Evolutionary conservation across 148 eudicot species (phyloP).

Genomic region (Amaranthus cruentus): DNA sequence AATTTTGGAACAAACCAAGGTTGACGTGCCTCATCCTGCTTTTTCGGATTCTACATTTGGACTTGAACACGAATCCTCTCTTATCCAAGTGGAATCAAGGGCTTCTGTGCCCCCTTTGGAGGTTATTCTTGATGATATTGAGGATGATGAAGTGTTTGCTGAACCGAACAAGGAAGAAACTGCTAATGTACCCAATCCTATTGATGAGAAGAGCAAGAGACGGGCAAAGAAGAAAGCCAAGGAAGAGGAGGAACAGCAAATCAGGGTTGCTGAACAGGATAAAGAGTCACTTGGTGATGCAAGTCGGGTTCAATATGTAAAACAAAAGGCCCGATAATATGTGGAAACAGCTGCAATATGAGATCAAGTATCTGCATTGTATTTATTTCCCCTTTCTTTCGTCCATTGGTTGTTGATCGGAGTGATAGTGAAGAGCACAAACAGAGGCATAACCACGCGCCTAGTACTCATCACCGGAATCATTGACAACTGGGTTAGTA

Average conservation of each 20-base stretch:
- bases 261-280: slow-evolving; percentile 84
- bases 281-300: slow-evolving; percentile 72
- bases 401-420: no score
- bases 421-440: no score
- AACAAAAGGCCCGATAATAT: slow-evolving; percentile 65
- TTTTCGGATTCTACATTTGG: slow-evolving; percentile 31
- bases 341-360: slow-evolving; percentile 33
- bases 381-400: no score
- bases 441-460: no score
- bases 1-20: slow-evolving; percentile 12
- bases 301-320: slow-evolving; percentile 54
- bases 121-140: slow-evolving; percentile 69
- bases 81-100: slow-evolving; percentile 63
- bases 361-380: not conserved
- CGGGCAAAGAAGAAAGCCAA: slow-evolving; percentile 63
- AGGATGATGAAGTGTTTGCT: slow-evolving; percentile 33
- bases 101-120: slow-evolving; percentile 78
- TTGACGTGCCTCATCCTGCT: slow-evolving; percentile 16
- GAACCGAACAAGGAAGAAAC: slow-evolving; percentile 21
- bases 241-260: slow-evolving; percentile 79
- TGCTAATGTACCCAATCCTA: slow-evolving; percentile 24
- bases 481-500: no score
- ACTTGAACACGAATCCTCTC: slow-evolving; percentile 34
- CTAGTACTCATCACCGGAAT: no score
- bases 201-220: slow-evolving; percentile 53